Conservation (phyloP, 257 asterid genomes). For the Euphrasia confusa region DNA sequence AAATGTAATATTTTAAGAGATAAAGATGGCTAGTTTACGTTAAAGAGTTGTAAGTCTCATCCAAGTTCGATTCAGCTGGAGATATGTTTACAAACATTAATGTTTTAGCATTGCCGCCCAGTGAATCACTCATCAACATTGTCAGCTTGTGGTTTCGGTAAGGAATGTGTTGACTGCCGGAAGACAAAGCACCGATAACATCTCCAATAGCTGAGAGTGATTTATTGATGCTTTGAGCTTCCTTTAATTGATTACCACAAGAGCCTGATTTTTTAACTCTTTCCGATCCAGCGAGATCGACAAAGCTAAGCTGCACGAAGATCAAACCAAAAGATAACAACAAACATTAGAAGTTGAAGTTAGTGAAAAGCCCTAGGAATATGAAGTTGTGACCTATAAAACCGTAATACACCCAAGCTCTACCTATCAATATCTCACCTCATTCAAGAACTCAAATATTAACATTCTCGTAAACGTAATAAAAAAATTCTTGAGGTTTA, state of each 20-base stretch:
- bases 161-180: slow-evolving; percentile 87
- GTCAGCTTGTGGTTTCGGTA: slow-evolving; percentile 95
- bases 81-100: slow-evolving; percentile 91
- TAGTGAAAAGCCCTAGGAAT: background rate
- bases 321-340: background rate
- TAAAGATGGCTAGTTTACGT: slow-evolving; percentile 39
- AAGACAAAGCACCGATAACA: slow-evolving; percentile 85
- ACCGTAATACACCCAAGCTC: background rate
- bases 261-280: slow-evolving; percentile 93
- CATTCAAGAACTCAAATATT: background rate
- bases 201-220: slow-evolving; percentile 98
- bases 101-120: slow-evolving; percentile 97
- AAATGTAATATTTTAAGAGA: background rate
- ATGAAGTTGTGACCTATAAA: slow-evolving; percentile 2
- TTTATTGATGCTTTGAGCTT: slow-evolving; percentile 95
- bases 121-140: slow-evolving; percentile 96
- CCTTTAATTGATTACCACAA: slow-evolving; percentile 78
- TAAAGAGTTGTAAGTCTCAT: slow-evolving; percentile 89
- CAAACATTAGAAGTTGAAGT: background rate
- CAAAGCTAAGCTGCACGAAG: slow-evolving; percentile 78
- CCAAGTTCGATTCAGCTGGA: slow-evolving; percentile 91
- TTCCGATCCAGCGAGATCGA: slow-evolving; percentile 98
- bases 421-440: background rate
- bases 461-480: background rate
- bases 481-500: background rate